Percentiles rank a stretch among this genome's conserved stretches.
Conservation (phyloP, 768 basidiomycete genomes). For the Saitozyma sp. region DNA sequence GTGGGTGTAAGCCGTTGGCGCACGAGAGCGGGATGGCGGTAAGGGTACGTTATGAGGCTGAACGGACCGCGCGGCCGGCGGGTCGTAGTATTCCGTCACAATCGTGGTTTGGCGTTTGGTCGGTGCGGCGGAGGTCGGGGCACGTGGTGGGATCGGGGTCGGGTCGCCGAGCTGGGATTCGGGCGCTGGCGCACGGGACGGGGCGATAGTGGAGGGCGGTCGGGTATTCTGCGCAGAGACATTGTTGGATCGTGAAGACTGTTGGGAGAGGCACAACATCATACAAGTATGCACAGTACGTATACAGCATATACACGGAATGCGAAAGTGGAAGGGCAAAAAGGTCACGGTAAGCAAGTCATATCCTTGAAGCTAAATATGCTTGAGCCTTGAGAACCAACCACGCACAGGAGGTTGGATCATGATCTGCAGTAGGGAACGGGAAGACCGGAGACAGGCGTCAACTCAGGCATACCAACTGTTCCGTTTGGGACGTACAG, state of each 20-base stretch:
- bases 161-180: not conserved
- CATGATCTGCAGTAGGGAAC: constrained; percentile 26
- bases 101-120: constrained; percentile 24
- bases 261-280: too few species aligned
- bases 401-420: constrained; percentile 47
- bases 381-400: not conserved
- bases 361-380: too few species aligned
- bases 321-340: too few species aligned
- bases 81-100: constrained; percentile 23
- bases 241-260: too few species aligned
- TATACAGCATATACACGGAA: too few species aligned
- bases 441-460: not conserved
- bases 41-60: constrained; percentile 20
- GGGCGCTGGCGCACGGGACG: not conserved
- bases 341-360: too few species aligned
- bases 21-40: constrained; percentile 16
- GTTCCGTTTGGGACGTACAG: constrained; percentile 29
- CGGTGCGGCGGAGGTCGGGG: constrained; percentile 11
- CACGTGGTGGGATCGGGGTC: not conserved
- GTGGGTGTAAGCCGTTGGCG: constrained; percentile 21
- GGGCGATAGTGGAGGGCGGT: too few species aligned
- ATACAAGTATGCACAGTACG: too few species aligned
- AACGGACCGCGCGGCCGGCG: not conserved
- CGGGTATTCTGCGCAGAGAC: too few species aligned
- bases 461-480: constrained; percentile 19